Percentiles rank a stretch among this genome's conserved stretches.
These are phyloP conservation scores for Aureobasidium mangrovei DNA, from an alignment of 2,329 filamentous ascomycete species.

Conservation along the genomic window DNA sequence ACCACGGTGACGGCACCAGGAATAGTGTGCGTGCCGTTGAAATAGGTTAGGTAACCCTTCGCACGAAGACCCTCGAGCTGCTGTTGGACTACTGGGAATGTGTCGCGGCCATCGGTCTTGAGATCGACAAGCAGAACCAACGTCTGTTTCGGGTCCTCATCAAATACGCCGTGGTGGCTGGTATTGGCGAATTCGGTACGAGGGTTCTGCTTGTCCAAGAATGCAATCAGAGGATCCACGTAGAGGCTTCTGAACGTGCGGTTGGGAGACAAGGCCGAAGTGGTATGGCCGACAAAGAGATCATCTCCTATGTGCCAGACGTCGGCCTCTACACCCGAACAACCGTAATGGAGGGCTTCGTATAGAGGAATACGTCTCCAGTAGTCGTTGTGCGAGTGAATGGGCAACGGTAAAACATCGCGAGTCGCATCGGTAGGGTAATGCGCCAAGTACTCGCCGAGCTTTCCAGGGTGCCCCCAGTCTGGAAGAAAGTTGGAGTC, in stretches of 20 bases:
- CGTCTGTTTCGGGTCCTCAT: slow-evolving; percentile 31
- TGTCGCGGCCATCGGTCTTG: slow-evolving; percentile 49
- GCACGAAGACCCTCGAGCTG: slow-evolving; percentile 53
- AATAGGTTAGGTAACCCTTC: slow-evolving; percentile 43
- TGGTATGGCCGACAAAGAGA: slow-evolving; percentile 57
- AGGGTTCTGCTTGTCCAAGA: slow-evolving; percentile 49
- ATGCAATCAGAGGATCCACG: slow-evolving; percentile 51
- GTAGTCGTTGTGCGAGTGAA: slow-evolving; percentile 65
- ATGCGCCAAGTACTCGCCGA: slow-evolving; percentile 26
- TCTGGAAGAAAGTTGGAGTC: slow-evolving; percentile 26
- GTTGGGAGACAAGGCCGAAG: slow-evolving; percentile 43
- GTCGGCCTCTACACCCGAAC: slow-evolving; percentile 59
- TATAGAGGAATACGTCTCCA: slow-evolving; percentile 56
- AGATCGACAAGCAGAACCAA: slow-evolving; percentile 60
- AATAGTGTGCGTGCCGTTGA: slow-evolving; percentile 43
- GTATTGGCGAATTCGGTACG: slow-evolving; percentile 38
- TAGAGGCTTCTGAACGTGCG: slow-evolving; percentile 57
- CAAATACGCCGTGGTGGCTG: slow-evolving; percentile 44
- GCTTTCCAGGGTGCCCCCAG: slow-evolving; percentile 34
- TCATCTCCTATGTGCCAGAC: slow-evolving; percentile 53
- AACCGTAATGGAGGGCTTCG: slow-evolving; percentile 51
- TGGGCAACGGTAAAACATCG: slow-evolving; percentile 45
- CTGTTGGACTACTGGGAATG: slow-evolving; percentile 44
- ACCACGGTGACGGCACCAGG: slow-evolving; percentile 58
- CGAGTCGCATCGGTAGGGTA: slow-evolving; percentile 34